Percentiles rank a stretch among this genome's conserved stretches.
These are phyloP conservation scores for Aristolochia californica DNA, from an alignment of 164 flowering plant species.

Conservation along the genomic window DNA sequence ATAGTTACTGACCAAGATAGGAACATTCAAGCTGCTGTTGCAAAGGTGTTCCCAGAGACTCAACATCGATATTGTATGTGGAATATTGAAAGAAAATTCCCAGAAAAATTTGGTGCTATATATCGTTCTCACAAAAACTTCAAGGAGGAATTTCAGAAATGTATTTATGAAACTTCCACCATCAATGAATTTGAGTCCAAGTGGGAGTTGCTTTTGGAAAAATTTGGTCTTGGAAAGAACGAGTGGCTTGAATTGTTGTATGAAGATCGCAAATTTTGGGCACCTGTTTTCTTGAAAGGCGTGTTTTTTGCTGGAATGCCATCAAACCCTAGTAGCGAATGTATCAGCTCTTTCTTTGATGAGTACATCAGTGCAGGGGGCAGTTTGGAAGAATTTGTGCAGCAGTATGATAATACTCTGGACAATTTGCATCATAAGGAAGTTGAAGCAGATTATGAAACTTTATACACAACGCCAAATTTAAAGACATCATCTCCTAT, in stretches of 20 bases:
- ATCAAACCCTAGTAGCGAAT: slow-evolving; percentile 27
- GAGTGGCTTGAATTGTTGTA: slow-evolving; percentile 53
- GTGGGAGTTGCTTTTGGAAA: slow-evolving; percentile 21
- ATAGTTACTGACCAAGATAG: slow-evolving; percentile 47
- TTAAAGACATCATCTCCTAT: slow-evolving; percentile 78
- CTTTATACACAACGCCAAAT: slow-evolving; percentile 29
- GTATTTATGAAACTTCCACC: not conserved
- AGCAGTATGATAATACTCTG: slow-evolving; percentile 1
- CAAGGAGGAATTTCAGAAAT: slow-evolving; percentile 4
- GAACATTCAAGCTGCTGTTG: slow-evolving; percentile 37
- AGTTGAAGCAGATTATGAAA: slow-evolving; percentile 5
- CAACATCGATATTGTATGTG: slow-evolving; percentile 55
- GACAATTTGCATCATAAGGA: slow-evolving; percentile 3
- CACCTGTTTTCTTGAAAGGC: slow-evolving; percentile 45
- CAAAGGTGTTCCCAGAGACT: slow-evolving; percentile 40
- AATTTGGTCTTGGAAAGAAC: slow-evolving; percentile 41
- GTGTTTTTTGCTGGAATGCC: slow-evolving; percentile 48
- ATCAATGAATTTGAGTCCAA: not conserved
- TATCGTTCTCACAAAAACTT: slow-evolving; percentile 37
- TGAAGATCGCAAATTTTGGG: slow-evolving; percentile 45
- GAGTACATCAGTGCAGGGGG: slow-evolving; percentile 66
- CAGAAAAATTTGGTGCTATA: slow-evolving; percentile 42
- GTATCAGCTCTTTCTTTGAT: slow-evolving; percentile 47
- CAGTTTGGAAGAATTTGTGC: slow-evolving; percentile 26
- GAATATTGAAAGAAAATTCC: slow-evolving; percentile 54